phyloP scores from a whole-genome alignment of 1,284 basidiomycete genomes.

The Apiotrichum akiyoshidainum region DNA sequence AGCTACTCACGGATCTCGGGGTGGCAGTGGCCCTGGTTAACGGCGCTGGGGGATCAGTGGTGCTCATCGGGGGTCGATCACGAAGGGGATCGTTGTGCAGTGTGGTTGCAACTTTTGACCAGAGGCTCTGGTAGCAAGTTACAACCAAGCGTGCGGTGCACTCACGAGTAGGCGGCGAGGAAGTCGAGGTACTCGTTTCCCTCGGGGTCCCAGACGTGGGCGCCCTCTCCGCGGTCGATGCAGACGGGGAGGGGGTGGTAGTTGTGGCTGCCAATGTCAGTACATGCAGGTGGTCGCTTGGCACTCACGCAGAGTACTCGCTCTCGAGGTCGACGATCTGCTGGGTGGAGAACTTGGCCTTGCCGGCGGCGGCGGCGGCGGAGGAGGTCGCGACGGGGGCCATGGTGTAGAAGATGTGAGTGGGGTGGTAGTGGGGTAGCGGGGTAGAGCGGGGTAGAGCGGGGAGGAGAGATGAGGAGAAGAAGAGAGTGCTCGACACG shows the following conservation, averaged over 20 bases:
- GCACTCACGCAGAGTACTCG: constrained; percentile 54
- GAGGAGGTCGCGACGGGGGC: constrained; percentile 53
- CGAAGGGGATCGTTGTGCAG: not conserved
- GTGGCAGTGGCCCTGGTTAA: constrained; percentile 94
- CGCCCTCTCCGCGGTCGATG: constrained; percentile 84
- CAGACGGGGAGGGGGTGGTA: constrained; percentile 95
- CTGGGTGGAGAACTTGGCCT: constrained; percentile 52
- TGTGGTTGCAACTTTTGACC: not conserved
- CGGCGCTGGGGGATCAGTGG: constrained; percentile 58
- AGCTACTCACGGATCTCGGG: constrained; percentile 55
- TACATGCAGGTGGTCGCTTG: not conserved
- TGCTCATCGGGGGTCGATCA: not conserved
- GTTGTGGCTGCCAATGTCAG: constrained; percentile 58
- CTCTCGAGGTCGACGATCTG: constrained; percentile 79
- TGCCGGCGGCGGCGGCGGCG: constrained; percentile 58
- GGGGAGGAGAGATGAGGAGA: not conserved
- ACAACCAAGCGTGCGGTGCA: constrained; percentile 21
- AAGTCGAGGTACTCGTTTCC: constrained; percentile 91
- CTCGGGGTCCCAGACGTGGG: constrained; percentile 94
- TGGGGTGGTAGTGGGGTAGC: not conserved
- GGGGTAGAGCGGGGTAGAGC: not conserved
- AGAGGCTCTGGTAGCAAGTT: not conserved
- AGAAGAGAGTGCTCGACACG: too few species aligned
- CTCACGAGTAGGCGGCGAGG: constrained; percentile 94
- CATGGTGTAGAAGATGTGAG: constrained; percentile 8